Percentiles rank a stretch among this genome's conserved stretches.
Evolutionary conservation across 202 grass and related monocot species (phyloP).

Genomic region (Digitaria exilis): DNA sequence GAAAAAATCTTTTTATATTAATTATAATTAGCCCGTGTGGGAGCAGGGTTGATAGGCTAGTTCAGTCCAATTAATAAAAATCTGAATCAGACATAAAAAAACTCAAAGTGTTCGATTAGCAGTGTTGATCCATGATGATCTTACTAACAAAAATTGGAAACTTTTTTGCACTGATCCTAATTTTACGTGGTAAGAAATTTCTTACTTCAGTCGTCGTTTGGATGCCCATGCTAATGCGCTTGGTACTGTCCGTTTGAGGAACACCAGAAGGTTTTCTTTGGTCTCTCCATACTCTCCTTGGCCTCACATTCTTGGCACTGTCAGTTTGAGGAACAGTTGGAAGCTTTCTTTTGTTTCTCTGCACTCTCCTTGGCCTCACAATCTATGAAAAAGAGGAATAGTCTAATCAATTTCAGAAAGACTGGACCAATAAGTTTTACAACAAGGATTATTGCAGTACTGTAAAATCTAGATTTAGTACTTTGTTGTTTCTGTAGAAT

Average conservation of each 20-base stretch:
- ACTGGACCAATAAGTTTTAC: not conserved
- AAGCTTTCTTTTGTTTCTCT: not conserved
- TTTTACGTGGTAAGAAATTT: not conserved
- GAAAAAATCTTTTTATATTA: no score
- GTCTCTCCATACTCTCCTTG: not conserved
- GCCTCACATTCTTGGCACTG: not conserved
- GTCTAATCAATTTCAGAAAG: not conserved
- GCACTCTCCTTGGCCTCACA: not conserved
- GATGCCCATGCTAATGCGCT: not conserved
- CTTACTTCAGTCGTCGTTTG: not conserved
- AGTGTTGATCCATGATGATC: not conserved
- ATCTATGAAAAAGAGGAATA: not conserved
- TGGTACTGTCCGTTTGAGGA: not conserved
- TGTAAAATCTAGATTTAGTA: not conserved
- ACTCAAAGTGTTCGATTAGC: not conserved
- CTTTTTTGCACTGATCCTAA: not conserved
- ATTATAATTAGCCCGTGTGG: no score
- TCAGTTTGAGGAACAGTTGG: not conserved
- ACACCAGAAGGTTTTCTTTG: not conserved
- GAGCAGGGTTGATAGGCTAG: no score
- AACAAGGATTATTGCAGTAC: not conserved
- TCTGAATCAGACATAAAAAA: not conserved
- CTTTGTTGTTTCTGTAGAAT: not conserved
- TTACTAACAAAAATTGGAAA: not conserved
- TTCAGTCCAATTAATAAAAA: not conserved